Percentiles rank a stretch among this genome's conserved stretches.
Evolutionary conservation across 805 yeast genomes (phyloP).

Genomic region (Yarrowia osloensis): DNA sequence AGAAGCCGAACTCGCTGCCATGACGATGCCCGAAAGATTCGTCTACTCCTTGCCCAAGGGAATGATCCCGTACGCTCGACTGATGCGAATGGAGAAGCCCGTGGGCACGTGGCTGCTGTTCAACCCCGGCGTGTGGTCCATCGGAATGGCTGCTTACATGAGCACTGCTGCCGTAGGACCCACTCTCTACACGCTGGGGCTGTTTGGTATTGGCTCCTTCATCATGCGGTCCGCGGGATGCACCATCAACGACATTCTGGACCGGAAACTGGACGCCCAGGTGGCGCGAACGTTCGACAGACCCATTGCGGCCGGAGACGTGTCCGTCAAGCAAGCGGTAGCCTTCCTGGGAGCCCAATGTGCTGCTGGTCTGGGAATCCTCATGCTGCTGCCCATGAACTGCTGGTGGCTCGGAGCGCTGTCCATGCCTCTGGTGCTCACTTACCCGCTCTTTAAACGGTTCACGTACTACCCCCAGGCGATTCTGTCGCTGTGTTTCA

Average conservation of each 20-base stretch:
- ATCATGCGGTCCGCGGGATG: constrained; percentile 99
- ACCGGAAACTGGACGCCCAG: constrained; percentile 75
- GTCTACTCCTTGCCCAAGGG: constrained; percentile 58
- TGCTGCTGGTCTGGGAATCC: constrained; percentile 67
- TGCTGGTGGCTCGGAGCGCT: constrained; percentile 83
- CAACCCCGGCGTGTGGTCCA: constrained; percentile 90
- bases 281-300: constrained; percentile 87
- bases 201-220: constrained; percentile 82
- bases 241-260: constrained; percentile 87
- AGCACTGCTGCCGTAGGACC: constrained; percentile 64
- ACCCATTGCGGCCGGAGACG: constrained; percentile 90
- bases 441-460: constrained; percentile 91
- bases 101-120: constrained; percentile 87
- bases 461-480: constrained; percentile 95
- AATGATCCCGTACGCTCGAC: constrained; percentile 86
- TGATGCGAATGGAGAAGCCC: constrained; percentile 91
- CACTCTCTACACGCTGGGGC: constrained; percentile 60
- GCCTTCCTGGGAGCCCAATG: constrained; percentile 74
- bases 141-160: constrained; percentile 81
- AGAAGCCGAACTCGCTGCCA: constrained; percentile 11
- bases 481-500: constrained; percentile 75
- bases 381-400: constrained; percentile 71
- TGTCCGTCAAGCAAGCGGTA: constrained; percentile 67
- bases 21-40: constrained; percentile 40
- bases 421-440: constrained; percentile 73